Evolutionary conservation across 1,284 basidiomycete genomes (phyloP).

Genomic region (Austroboletus rostrupii): DNA sequence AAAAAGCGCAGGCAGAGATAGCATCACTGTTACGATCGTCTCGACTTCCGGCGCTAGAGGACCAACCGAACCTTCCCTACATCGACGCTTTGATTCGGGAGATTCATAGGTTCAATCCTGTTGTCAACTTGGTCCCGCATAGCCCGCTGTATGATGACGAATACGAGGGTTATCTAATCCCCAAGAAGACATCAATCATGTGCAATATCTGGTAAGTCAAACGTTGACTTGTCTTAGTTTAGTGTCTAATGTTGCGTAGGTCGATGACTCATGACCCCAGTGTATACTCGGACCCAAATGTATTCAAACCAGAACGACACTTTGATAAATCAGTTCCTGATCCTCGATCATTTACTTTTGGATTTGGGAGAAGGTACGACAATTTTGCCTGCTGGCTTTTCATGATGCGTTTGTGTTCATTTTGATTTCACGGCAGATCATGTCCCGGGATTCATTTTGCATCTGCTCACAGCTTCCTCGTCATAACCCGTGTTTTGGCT

Average conservation of each 20-base stretch:
- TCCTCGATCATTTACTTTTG: slow-evolving; percentile 30
- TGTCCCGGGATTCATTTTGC: slow-evolving; percentile 41
- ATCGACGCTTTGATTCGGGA: slow-evolving; percentile 22
- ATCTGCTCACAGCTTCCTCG: slow-evolving; percentile 31
- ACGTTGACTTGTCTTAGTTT: not conserved
- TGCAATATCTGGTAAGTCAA: slow-evolving; percentile 8
- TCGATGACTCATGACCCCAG: slow-evolving; percentile 13
- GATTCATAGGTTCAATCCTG: slow-evolving; percentile 15
- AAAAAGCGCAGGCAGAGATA: slow-evolving; percentile 13
- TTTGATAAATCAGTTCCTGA: slow-evolving; percentile 9
- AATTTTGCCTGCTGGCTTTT: too few relatives aligned
- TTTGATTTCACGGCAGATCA: slow-evolving; percentile 4
- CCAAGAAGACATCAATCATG: slow-evolving; percentile 8
- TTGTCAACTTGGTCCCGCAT: slow-evolving; percentile 14
- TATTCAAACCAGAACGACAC: slow-evolving; percentile 16
- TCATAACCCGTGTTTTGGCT: slow-evolving; percentile 38
- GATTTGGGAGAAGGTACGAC: slow-evolving; percentile 34
- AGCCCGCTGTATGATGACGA: slow-evolving; percentile 14
- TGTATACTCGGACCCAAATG: slow-evolving; percentile 9
- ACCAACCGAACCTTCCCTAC: slow-evolving; percentile 22
- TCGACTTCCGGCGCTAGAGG: slow-evolving; percentile 22
- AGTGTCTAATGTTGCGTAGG: not conserved
- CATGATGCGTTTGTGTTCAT: too few relatives aligned
- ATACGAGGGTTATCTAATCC: slow-evolving; percentile 12
- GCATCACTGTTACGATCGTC: slow-evolving; percentile 12